These are phyloP conservation scores for Psilocybe cubensis DNA, from an alignment of 768 basidiomycete genomes.

Conservation along the genomic window DNA sequence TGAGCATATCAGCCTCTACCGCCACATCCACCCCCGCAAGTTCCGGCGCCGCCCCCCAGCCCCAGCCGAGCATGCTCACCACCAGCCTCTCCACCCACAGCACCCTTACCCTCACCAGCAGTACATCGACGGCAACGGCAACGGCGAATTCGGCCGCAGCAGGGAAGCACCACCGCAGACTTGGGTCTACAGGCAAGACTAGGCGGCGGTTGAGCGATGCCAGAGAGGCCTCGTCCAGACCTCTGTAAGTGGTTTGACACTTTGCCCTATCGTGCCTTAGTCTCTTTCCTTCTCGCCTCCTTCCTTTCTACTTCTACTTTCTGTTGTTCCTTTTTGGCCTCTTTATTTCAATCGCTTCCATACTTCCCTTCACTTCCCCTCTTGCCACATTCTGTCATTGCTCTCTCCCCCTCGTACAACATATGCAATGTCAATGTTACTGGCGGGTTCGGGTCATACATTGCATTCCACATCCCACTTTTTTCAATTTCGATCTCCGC, in stretches of 20 bases:
- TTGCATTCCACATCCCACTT: no score
- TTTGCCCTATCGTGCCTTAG: slow-evolving; percentile 6
- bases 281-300: slow-evolving; percentile 16
- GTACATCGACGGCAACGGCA: no score
- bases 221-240: slow-evolving; percentile 73
- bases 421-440: no score
- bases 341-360: no score
- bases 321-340: background rate
- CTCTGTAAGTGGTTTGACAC: slow-evolving; percentile 57
- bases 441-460: no score
- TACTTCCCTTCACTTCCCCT: no score
- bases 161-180: slow-evolving; percentile 63
- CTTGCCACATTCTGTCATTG: no score
- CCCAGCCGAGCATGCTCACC: slow-evolving; percentile 5
- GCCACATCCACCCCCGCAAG: slow-evolving; percentile 52
- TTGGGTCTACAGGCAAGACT: slow-evolving; percentile 72
- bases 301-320: slow-evolving; percentile 3
- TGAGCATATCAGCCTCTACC: slow-evolving; percentile 63
- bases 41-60: slow-evolving; percentile 5
- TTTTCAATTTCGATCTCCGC: background rate
- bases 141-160: slow-evolving; percentile 30
- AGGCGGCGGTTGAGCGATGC: slow-evolving; percentile 79
- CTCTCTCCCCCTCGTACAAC: no score
- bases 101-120: no score
- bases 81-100: no score